Base-by-base conservation (phyloP, 768 basidiomycete genomes). In the Symmetrospora coprosmae region DNA sequence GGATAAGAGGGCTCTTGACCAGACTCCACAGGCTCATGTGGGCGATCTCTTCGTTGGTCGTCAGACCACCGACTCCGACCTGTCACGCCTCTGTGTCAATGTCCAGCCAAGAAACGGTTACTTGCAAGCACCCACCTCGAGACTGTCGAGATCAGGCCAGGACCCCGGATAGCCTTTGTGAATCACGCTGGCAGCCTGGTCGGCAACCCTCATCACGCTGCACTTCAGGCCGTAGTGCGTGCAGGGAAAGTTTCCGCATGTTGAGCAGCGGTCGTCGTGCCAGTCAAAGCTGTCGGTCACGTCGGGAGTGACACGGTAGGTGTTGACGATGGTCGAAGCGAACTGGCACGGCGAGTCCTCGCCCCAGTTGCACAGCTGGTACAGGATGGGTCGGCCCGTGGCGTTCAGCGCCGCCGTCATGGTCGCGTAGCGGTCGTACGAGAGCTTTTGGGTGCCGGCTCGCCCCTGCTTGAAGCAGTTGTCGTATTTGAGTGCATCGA, bases 11-110 rank as follows among this genome's bases (percentile, higher is more conserved):
- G 46, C 72, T 73, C 74, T 80, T 80, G 8, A 73, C 73, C 17
- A 78, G 76, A 2, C 78, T 78, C 78, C 79, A 80, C 48, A 80
- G 77, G 1, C 76, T 75, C 43, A 80, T 79, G 60, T 80, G 63
- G 33, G 41, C 40, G 13, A 62, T 59, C 50, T 76, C 75, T 70
- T 76, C 74, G 45, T 75, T 73, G 46, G 68, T 70, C 0, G 70
- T 69, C 73, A 75, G 74, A n/a, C 73, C 74, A 1, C 67, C 67
- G 40, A 68, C 73, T 8, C 74, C 73, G 9, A 73, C 65, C 64
- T 70, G 49, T 13, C 65, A 65, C 64, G 51, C n/a, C n/a, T n/a
- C n/a, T n/a, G n/a, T n/a, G n/a, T n/a, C n/a, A n/a, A n/a, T n/a
- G n/a, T n/a, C n/a, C 61, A 28, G 40, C 53, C 59, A 8, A 11